phyloP scores from a whole-genome alignment of 805 yeast species.

The Myxozyma sirexii region DNA sequence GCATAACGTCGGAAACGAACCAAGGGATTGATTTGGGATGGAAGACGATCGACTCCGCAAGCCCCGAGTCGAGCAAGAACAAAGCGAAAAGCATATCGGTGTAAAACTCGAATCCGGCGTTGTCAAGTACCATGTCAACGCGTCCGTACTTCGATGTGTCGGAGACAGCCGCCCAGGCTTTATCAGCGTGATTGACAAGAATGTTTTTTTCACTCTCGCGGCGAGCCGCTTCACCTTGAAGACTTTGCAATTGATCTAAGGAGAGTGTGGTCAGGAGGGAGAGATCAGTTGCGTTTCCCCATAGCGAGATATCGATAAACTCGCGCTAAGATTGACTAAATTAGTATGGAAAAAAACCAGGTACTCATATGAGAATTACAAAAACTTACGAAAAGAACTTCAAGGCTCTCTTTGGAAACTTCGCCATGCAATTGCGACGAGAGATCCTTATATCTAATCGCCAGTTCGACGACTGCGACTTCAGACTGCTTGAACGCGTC shows the following conservation, averaged over 20 bases:
- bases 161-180: constrained; percentile 31
- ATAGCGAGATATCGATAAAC: constrained; percentile 81
- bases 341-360: constrained; percentile 51
- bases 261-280: constrained; percentile 83
- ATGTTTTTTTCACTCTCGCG: constrained; percentile 39
- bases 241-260: constrained; percentile 82
- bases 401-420: constrained; percentile 36
- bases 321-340: constrained; percentile 61
- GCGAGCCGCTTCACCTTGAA: constrained; percentile 88
- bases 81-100: constrained; percentile 74
- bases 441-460: constrained; percentile 59
- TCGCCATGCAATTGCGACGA: constrained; percentile 36
- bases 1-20: constrained; percentile 96
- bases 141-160: constrained; percentile 25
- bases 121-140: constrained; percentile 56
- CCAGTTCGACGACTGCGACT: constrained; percentile 78
- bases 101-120: constrained; percentile 92
- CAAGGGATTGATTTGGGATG: constrained; percentile 94
- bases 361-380: constrained; percentile 37
- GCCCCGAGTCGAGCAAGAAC: constrained; percentile 69
- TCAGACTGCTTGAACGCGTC: constrained; percentile 74
- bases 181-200: constrained; percentile 35
- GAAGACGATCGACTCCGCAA: constrained; percentile 60
- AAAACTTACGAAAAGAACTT: constrained; percentile 28
- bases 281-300: constrained; percentile 99